Evolutionary conservation across 169 alveolate species (phyloP).

Genomic region (Theileria orientalis): DNA sequence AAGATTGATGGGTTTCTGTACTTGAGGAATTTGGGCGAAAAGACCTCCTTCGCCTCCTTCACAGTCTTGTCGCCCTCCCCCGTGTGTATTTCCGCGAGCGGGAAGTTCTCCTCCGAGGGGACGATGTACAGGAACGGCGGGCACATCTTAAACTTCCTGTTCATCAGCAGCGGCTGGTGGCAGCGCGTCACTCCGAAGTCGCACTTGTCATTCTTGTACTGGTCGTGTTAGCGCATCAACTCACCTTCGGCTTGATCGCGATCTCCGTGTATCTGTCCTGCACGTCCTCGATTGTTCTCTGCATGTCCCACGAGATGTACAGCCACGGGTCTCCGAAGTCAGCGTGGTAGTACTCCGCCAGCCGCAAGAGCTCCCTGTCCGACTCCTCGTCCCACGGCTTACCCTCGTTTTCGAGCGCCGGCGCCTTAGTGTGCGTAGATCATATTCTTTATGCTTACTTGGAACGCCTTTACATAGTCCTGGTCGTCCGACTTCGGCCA

Average conservation of each 20-base stretch:
- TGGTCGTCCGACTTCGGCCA: constrained; percentile 78
- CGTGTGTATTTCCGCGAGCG: constrained; percentile 32
- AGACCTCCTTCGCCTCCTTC: constrained; percentile 36
- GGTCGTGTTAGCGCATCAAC: constrained; percentile 25
- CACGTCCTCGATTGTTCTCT: constrained; percentile 80
- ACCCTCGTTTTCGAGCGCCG: constrained; percentile 79
- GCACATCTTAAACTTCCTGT: constrained; percentile 78
- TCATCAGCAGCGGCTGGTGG: constrained; percentile 77
- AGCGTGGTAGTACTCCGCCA: constrained; percentile 79
- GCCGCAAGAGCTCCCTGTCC: constrained; percentile 69
- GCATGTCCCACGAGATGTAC: constrained; percentile 87
- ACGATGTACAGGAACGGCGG: constrained; percentile 80
- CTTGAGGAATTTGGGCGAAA: constrained; percentile 25
- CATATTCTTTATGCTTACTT: constrained; percentile 10
- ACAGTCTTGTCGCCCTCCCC: constrained; percentile 22
- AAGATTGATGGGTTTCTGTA: constrained; percentile 43
- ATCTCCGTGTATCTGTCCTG: constrained; percentile 74
- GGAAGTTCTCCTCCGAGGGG: constrained; percentile 76
- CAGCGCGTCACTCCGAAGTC: constrained; percentile 78
- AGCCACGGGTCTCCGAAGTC: constrained; percentile 86
- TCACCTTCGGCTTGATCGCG: constrained; percentile 68
- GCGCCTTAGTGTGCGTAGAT: constrained; percentile 50
- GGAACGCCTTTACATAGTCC: constrained; percentile 77
- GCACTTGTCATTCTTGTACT: constrained; percentile 67
- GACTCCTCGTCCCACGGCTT: constrained; percentile 80